Base-by-base conservation (phyloP, 169 alveolate genomes). In the Hammondia hammondi region DNA sequence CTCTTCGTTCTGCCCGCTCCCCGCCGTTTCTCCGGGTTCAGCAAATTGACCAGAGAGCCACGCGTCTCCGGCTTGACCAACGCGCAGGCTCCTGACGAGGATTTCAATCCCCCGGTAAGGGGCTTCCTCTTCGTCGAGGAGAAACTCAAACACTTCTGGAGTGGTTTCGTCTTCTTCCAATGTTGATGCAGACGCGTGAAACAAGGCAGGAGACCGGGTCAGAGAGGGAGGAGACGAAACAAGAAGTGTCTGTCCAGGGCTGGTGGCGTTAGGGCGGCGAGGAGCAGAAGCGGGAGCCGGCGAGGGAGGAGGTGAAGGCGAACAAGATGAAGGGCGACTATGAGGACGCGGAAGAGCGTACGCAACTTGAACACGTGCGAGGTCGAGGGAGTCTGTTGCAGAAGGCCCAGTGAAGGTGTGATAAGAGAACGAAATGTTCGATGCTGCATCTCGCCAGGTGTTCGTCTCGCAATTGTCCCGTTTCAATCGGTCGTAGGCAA, bases 61-160 rank as follows among this genome's bases (percentile, higher is more conserved):
- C 6, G 87, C 87, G 32, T 77, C 87, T 77, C 56, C 87, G 19
- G 48, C 48, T 37, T 77, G 56, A 32, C 87, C 87, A 17, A 77
- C 87, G 56, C 87, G 87, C 87, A 77, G 24, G 87, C 32, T 19
- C 29, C 87, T 19, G 27, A 17, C 46, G 48, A 77, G 87, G 46
- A 24, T 32, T 39, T 77, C 87, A 6, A 77, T 32, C 32, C 87
- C 87, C 1, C 29, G 39, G 48, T 37, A 77, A 24, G 87, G 87
- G 29, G 87, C 87, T 39, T 77, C 87, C 24, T 77, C 87, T 77
- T 77, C 87, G 48, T 77, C 87, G 45, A 77, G 48, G 32, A 32
- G 87, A 77, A 77, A 77, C 56, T 39, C 56, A 77, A 32, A 77
- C 87, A 29, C 87, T 17, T 19, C 21, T 39, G 48, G 56, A 17